Percentiles rank a stretch among this genome's conserved stretches.
Evolutionary conservation across 2,329 filamentous ascomycete genomes (phyloP).

Genomic region (Graphilbum ipis-grandicollis): DNA sequence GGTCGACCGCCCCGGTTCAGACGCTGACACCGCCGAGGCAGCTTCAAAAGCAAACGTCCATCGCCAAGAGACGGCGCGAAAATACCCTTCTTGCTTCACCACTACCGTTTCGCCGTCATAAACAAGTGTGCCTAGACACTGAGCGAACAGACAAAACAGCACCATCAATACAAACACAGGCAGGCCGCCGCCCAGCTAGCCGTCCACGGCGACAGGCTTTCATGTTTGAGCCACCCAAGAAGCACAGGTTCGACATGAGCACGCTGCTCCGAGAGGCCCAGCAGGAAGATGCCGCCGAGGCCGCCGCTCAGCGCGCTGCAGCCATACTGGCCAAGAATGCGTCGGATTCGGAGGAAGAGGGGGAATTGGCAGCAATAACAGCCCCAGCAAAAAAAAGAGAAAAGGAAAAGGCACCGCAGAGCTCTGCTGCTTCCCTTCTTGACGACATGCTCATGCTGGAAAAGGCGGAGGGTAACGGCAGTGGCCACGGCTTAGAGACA

Average conservation of each 20-base stretch:
- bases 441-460: background rate
- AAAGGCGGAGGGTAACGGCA: slow-evolving; percentile 11
- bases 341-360: background rate
- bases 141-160: background rate
- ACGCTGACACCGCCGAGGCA: background rate
- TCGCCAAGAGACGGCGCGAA: slow-evolving; percentile 3
- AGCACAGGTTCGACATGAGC: slow-evolving; percentile 47
- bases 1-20: background rate
- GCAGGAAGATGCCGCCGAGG: slow-evolving; percentile 40
- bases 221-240: too few species aligned
- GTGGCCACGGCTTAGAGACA: too few species aligned
- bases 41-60: slow-evolving; percentile 5
- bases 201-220: too few species aligned
- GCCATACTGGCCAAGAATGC: slow-evolving; percentile 6
- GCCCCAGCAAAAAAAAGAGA: background rate
- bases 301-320: slow-evolving; percentile 29
- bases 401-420: too few species aligned
- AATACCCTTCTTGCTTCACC: slow-evolving; percentile 18
- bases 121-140: slow-evolving; percentile 2
- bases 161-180: background rate
- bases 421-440: background rate
- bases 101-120: slow-evolving; percentile 19
- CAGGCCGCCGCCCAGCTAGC: slow-evolving; percentile 18
- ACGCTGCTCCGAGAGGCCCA: slow-evolving; percentile 41
- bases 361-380: background rate